These are phyloP conservation scores for Crithidia thermophila DNA, from an alignment of 208 protist species.

Conservation along the genomic window DNA sequence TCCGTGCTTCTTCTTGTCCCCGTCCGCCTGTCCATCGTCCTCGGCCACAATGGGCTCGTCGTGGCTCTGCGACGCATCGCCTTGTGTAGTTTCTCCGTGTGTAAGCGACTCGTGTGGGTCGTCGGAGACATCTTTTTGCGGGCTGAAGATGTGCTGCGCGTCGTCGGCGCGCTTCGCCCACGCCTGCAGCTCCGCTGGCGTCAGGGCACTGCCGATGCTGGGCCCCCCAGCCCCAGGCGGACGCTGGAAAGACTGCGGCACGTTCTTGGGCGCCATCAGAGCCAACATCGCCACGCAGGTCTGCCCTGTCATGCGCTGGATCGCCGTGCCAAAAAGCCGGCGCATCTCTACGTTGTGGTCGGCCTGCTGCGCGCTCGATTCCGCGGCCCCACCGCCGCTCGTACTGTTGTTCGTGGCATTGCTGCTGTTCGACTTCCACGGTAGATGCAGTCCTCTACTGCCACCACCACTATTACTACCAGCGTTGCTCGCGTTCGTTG, in stretches of 20 bases:
- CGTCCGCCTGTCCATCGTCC: not conserved
- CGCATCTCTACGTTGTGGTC: slow-evolving; percentile 30
- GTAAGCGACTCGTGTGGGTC: not conserved
- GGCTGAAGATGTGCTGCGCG: slow-evolving; percentile 18
- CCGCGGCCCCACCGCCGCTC: too few species aligned
- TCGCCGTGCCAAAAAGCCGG: slow-evolving; percentile 27
- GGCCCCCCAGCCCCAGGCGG: not conserved
- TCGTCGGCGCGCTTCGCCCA: slow-evolving; percentile 13
- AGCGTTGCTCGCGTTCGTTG: not conserved
- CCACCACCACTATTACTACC: not conserved
- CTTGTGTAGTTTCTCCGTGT: not conserved
- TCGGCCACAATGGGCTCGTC: slow-evolving; percentile 7
- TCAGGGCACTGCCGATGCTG: slow-evolving; percentile 12
- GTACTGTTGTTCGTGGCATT: not conserved
- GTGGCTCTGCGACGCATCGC: not conserved
- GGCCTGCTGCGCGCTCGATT: slow-evolving; percentile 16
- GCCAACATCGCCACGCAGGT: slow-evolving; percentile 46
- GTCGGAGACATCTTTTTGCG: not conserved
- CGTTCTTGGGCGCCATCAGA: slow-evolving; percentile 28
- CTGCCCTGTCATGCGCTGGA: slow-evolving; percentile 45
- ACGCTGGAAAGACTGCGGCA: slow-evolving; percentile 11
- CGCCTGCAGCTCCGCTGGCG: slow-evolving; percentile 14
- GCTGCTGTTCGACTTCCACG: slow-evolving; percentile 4
- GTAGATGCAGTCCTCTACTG: not conserved
- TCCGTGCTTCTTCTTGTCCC: not conserved